Evolutionary conservation across 2,329 filamentous ascomycete species (phyloP), one percentile per base, ranked within the genome.

Genomic region (Neocatenulostroma microsporum): DNA sequence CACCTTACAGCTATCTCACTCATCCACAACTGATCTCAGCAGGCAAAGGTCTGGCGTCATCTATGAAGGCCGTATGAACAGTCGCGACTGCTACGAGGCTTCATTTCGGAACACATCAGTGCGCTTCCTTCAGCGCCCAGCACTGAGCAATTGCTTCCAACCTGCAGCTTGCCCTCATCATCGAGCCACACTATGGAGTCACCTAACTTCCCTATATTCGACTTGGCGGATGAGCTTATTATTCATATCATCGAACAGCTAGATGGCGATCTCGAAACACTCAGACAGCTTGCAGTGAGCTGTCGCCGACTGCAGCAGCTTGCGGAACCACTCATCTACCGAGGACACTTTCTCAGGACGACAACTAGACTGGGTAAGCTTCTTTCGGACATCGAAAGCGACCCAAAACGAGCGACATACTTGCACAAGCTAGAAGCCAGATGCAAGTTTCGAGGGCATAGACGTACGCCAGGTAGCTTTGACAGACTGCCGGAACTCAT

Each of bases 181-280:
- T n/a, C n/a, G n/a, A n/a, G n/a, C n/a, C n/a, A n/a, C n/a, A n/a
- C n/a, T n/a, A n/a, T n/a, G n/a, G n/a, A n/a, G n/a, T n/a, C n/a
- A n/a, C n/a, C n/a, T n/a, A 24, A 24, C 15, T 33, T 21, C 19
- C 20, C 13, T 20, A 13, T 53, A n/a, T 32, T 51, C 17, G 46
- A 47, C 11, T 39, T 53, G 19, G 45, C 49, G 8, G 42, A 43
- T 18, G 49, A 53, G 25, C 41, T 53, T 9, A 42, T 48, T 15
- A 31, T 35, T 11, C 11, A 34, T 17, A 42, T 51, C 34, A 41
- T 51, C 21, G 46, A 48, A 24, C 46, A 51, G 5, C 35, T 53
- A 15, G 41, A 49, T 25, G 39, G 27, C 34, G 39, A 20, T 19
- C 28, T 13, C 37, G 46, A 25, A 30, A 31, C 27, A 20, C 35